Evolutionary conservation across 208 protist genomes (phyloP), one percentile per base, ranked within the genome.

Genomic region (Leptomonas seymouri): DNA sequence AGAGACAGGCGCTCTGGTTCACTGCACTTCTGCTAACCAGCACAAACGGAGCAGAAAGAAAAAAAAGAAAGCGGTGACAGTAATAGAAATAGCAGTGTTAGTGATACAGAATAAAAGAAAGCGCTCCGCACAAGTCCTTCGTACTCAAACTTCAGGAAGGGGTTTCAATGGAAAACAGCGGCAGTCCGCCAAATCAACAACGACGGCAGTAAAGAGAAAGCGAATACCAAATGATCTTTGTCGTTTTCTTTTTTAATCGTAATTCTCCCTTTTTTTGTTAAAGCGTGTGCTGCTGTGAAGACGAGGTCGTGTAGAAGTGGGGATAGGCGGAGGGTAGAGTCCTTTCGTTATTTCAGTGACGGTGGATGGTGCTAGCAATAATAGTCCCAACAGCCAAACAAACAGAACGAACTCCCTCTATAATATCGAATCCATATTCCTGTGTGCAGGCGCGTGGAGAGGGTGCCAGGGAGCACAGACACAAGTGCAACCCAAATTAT

Each of bases 1-100:
- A 44, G 39, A 44, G 39, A 44, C 11, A 44, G 39, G 14, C n/a
- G n/a, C n/a, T n/a, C n/a, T n/a, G n/a, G n/a, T n/a, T n/a, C n/a
- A n/a, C n/a, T n/a, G n/a, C 39, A 44, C 39, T 14, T 44, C 39
- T 16, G 39, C 39, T 44, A 14, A 44, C 14, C 7, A 44, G 14
- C 39, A 44, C 39, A 44, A 44, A 14, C 7, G 14, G n/a, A n/a
- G n/a, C n/a, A n/a, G 48, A 53, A 2, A 36, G 15, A 20, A 56
- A 36, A 56, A 56, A n/a, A 6, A 56, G 39, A 56, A 6, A 56
- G 27, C 3, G 7, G 12, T 16, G 3, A n/a, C 3, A 48, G 20
- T 36, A 48, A 20, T 20, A 58, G 6, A 28, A 50, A 58, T 58
- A 46, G n/a, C n/a, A n/a, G n/a, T n/a, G n/a, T n/a, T 25, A 46